Percentiles rank a stretch among this genome's conserved stretches.
These are phyloP conservation scores for Myriosclerotinia scirpicola DNA, from an alignment of 2,329 filamentous ascomycete species.

Conservation along the genomic window DNA sequence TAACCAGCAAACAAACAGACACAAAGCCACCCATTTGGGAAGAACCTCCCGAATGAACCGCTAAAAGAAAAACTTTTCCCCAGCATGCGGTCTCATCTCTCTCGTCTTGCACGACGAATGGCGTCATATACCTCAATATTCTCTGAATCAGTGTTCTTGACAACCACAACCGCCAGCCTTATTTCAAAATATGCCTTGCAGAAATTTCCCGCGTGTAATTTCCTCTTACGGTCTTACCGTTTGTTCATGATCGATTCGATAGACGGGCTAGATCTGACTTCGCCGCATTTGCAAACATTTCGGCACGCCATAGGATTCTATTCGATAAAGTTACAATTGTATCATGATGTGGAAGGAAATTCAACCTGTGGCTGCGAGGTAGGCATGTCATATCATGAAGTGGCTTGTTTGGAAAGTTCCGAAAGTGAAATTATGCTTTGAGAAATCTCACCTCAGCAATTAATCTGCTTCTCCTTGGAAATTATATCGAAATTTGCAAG, in stretches of 20 bases:
- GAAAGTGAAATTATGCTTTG: conserved; percentile 5
- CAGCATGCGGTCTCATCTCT: background rate
- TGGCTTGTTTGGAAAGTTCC: conserved; percentile 16
- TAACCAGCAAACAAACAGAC: background rate
- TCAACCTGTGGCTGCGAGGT: background rate
- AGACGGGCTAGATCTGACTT: background rate
- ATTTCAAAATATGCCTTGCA: background rate
- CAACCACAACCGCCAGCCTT: background rate
- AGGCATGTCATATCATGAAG: background rate
- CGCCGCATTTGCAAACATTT: conserved; percentile 7
- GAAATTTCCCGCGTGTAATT: background rate
- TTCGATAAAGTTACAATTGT: background rate
- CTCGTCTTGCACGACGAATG: background rate
- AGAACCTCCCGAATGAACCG: background rate
- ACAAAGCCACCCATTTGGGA: background rate
- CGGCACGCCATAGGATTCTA: background rate
- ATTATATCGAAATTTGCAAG: background rate
- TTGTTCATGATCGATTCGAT: background rate
- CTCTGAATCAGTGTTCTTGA: background rate
- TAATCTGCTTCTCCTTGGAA: background rate
- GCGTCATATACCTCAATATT: background rate
- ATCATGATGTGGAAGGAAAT: background rate
- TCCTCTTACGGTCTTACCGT: background rate
- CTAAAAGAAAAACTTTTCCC: background rate
- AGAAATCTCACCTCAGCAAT: conserved; percentile 10